A percentile compares a stretch with the other conserved stretches of the same genome.
Evolutionary conservation across 768 basidiomycete species (phyloP).

Genomic region (Ramaria rubella): DNA sequence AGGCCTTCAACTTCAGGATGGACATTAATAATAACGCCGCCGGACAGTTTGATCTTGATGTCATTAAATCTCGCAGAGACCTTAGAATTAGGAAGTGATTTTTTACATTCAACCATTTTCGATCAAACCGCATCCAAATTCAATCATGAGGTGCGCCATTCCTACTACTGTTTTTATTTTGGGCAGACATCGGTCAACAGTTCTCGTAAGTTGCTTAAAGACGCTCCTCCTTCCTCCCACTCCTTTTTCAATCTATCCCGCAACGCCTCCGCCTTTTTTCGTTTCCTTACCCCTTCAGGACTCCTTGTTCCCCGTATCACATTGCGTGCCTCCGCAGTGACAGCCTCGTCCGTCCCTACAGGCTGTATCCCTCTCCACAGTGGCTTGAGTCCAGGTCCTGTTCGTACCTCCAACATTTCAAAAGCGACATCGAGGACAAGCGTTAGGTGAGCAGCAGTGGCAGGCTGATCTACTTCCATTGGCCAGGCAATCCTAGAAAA

Average conservation of each 20-base stretch:
- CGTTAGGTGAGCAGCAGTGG: slow-evolving; percentile 18
- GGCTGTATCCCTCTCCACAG: slow-evolving; percentile 15
- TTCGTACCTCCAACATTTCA: slow-evolving; percentile 18
- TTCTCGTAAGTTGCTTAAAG: neutral
- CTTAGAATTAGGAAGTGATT: too few species aligned
- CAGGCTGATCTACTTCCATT: slow-evolving; percentile 19
- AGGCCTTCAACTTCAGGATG: too few species aligned
- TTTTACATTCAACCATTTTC: too few species aligned
- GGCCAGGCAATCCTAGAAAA: slow-evolving; percentile 22
- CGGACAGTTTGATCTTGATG: too few species aligned
- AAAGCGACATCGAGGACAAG: slow-evolving; percentile 15
- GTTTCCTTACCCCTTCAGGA: slow-evolving; percentile 16
- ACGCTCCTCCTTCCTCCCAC: slow-evolving; percentile 13
- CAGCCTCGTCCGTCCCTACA: slow-evolving; percentile 16
- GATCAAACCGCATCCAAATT: too few species aligned
- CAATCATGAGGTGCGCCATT: too few species aligned
- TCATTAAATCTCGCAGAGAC: too few species aligned
- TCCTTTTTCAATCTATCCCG: neutral
- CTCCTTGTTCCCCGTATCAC: slow-evolving; percentile 15
- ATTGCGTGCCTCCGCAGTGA: slow-evolving; percentile 11
- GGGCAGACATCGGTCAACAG: neutral
- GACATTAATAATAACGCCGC: too few species aligned
- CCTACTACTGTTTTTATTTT: too few species aligned
- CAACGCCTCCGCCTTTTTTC: slow-evolving; percentile 14
- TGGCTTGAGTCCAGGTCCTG: slow-evolving; percentile 14